Conservation (phyloP, 2,329 filamentous ascomycete species). For the Rugonectria rugulosa region DNA sequence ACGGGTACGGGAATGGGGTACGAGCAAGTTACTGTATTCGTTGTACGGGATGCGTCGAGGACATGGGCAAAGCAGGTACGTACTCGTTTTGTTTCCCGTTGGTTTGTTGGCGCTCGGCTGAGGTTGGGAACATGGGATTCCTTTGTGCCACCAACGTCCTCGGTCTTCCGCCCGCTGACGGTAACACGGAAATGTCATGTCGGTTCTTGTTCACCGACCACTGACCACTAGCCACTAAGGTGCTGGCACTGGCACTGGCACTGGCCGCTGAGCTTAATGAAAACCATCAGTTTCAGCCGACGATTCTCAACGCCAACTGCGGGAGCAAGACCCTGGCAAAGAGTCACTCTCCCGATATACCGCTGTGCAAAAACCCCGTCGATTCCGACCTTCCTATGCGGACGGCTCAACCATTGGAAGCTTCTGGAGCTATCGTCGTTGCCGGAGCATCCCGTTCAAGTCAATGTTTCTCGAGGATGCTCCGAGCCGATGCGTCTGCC, state of each 20-base stretch:
- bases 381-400: no score
- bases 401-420: neutral
- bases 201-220: neutral
- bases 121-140: neutral
- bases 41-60: no score
- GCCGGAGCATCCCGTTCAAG: neutral
- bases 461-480: neutral
- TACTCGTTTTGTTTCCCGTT: neutral
- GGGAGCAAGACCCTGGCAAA: neutral
- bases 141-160: neutral
- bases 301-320: neutral
- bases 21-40: no score
- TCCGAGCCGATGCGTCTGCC: neutral
- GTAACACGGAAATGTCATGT: neutral
- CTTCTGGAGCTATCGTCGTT: neutral
- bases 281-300: neutral
- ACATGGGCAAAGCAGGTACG: no score
- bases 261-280: no score
- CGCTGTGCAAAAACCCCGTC: no score
- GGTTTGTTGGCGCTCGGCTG: neutral
- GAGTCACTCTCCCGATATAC: no score
- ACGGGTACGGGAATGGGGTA: no score
- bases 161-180: no score
- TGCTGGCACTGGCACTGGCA: no score
- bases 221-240: no score